Percentiles rank a stretch among this genome's conserved stretches.
Evolutionary conservation across 768 basidiomycete genomes (phyloP).

Genomic region (Gautieria morchelliformis): DNA sequence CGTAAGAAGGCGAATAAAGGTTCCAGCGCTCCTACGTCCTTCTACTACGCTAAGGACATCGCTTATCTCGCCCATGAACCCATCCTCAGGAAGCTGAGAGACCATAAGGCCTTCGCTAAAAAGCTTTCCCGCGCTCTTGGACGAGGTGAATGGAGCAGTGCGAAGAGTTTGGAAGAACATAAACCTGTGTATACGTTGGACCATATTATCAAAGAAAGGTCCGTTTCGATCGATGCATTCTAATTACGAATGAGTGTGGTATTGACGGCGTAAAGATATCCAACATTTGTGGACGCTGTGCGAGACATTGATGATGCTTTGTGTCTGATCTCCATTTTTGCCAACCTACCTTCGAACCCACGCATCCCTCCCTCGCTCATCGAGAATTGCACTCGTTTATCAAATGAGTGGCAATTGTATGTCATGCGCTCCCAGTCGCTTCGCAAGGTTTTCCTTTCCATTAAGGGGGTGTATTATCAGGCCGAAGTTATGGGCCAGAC

Average conservation of each 20-base stretch:
- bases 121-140: slow-evolving; percentile 90
- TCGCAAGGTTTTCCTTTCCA: slow-evolving; percentile 87
- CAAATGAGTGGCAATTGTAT: slow-evolving; percentile 96
- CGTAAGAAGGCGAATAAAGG: slow-evolving; percentile 96
- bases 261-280: slow-evolving; percentile 54
- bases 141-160: slow-evolving; percentile 88
- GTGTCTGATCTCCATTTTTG: slow-evolving; percentile 90
- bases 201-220: slow-evolving; percentile 98
- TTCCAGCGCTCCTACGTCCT: slow-evolving; percentile 91
- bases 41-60: slow-evolving; percentile 98
- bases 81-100: slow-evolving; percentile 82
- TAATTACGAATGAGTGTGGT: neutral
- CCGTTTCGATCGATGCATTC: neutral
- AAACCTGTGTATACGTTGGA: slow-evolving; percentile 88
- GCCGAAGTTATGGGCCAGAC: slow-evolving; percentile 89
- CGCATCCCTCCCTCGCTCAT: slow-evolving; percentile 75
- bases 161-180: slow-evolving; percentile 87
- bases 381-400: slow-evolving; percentile 81
- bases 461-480: slow-evolving; percentile 98
- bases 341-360: slow-evolving; percentile 79
- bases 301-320: slow-evolving; percentile 96
- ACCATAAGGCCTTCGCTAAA: slow-evolving; percentile 98
- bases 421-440: slow-evolving; percentile 80
- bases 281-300: slow-evolving; percentile 90
- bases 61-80: slow-evolving; percentile 96